phyloP scores from a whole-genome alignment of 495 filamentous ascomycete genomes.

The Beverwykella pulmonaria region DNA sequence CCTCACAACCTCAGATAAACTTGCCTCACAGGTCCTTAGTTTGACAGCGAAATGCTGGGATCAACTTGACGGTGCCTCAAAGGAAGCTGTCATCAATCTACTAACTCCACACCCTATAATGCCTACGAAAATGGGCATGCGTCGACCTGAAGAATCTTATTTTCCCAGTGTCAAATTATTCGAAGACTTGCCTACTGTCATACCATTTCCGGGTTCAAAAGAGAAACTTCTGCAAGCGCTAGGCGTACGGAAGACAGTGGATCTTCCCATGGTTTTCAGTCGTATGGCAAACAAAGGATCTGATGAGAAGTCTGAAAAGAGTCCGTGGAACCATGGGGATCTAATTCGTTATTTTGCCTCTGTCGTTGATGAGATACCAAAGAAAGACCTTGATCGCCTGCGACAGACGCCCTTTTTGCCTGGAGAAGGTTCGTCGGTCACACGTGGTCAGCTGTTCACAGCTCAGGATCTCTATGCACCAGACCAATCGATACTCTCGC shows the following conservation, averaged over 20 bases:
- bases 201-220: constrained; percentile 70
- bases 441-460: constrained; percentile 62
- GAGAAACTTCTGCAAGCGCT: constrained; percentile 83
- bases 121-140: constrained; percentile 91
- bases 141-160: constrained; percentile 81
- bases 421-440: constrained; percentile 57
- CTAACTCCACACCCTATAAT: constrained; percentile 73
- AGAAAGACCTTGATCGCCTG: constrained; percentile 77
- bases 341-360: constrained; percentile 91
- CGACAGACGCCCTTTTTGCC: constrained; percentile 78
- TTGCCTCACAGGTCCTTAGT: constrained; percentile 75
- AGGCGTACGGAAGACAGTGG: constrained; percentile 85
- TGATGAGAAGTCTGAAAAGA: constrained; percentile 43
- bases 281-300: constrained; percentile 65
- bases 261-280: constrained; percentile 89
- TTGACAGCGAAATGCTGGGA: constrained; percentile 91
- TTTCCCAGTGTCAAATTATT: constrained; percentile 93
- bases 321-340: constrained; percentile 85
- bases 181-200: constrained; percentile 83
- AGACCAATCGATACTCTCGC: constrained; percentile 64
- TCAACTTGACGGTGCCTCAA: constrained; percentile 63
- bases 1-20: constrained; percentile 69
- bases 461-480: constrained; percentile 87
- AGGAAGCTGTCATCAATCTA: constrained; percentile 62
- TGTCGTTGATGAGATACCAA: constrained; percentile 86